Evolutionary conservation across 768 basidiomycete genomes (phyloP).

Genomic region (Lepiota brunneoincarnata): DNA sequence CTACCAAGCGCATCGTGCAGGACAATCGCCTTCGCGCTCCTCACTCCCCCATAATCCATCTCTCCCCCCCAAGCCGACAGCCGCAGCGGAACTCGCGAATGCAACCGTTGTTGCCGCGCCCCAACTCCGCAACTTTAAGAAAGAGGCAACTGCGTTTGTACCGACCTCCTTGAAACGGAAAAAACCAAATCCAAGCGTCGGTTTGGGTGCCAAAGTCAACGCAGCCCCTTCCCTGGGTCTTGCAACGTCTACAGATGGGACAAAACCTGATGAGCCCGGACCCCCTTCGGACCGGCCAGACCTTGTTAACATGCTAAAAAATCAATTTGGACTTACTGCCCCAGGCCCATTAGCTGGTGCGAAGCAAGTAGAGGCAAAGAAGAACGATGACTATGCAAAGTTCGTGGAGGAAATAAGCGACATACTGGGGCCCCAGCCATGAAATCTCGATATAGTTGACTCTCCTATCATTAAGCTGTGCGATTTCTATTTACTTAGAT

Average conservation of each 20-base stretch:
- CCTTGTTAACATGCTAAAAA: slow-evolving; percentile 58
- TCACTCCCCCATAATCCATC: slow-evolving; percentile 25
- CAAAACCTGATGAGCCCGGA: slow-evolving; percentile 18
- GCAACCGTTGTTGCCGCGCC: slow-evolving; percentile 85
- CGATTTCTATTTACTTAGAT: background rate
- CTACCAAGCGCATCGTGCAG: slow-evolving; percentile 68
- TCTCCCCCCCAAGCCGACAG: slow-evolving; percentile 31
- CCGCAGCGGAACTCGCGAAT: slow-evolving; percentile 37
- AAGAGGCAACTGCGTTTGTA: slow-evolving; percentile 91
- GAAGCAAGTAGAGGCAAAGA: slow-evolving; percentile 30
- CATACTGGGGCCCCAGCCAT: slow-evolving; percentile 41
- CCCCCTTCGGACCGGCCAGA: slow-evolving; percentile 49
- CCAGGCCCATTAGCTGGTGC: slow-evolving; percentile 19
- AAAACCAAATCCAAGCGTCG: slow-evolving; percentile 34
- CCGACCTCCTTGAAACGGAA: slow-evolving; percentile 82
- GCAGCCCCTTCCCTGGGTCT: slow-evolving; percentile 58
- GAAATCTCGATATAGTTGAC: background rate
- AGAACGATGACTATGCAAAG: slow-evolving; percentile 70
- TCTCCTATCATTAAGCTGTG: slow-evolving; percentile 9
- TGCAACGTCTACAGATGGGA: slow-evolving; percentile 20
- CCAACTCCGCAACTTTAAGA: slow-evolving; percentile 88
- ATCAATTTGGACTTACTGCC: slow-evolving; percentile 48
- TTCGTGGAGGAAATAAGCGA: slow-evolving; percentile 78
- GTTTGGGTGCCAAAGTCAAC: slow-evolving; percentile 44
- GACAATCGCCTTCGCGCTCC: slow-evolving; percentile 24